Percentiles rank a stretch among this genome's conserved stretches.
phyloP scores from a whole-genome alignment of 2,329 filamentous ascomycete genomes.

The Neopestalotiopsis sp. region DNA sequence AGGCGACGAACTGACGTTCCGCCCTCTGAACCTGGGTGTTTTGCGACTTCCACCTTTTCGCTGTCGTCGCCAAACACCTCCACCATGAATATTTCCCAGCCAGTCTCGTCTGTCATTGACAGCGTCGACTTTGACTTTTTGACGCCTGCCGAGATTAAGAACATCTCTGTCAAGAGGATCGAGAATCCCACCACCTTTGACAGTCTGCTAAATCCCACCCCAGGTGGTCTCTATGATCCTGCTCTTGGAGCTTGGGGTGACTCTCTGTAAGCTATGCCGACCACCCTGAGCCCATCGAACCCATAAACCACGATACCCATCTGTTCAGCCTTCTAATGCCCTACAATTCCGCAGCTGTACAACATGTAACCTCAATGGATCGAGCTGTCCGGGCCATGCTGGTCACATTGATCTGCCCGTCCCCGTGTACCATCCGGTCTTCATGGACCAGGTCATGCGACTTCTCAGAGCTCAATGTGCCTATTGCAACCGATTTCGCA shows the following conservation, averaged over 20 bases:
- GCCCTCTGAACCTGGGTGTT: neutral
- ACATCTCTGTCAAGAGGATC: conserved; percentile 91
- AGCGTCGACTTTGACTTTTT: conserved; percentile 91
- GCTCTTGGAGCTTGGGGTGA: conserved; percentile 91
- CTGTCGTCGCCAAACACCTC: too few relatives aligned
- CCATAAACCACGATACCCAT: neutral
- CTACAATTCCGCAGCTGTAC: conserved; percentile 68
- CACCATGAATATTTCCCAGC: conserved; percentile 76
- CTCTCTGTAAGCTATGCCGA: conserved; percentile 68
- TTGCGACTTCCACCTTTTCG: conserved; percentile 20
- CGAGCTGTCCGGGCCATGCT: conserved; percentile 87
- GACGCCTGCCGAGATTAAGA: conserved; percentile 79
- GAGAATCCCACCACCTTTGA: conserved; percentile 96
- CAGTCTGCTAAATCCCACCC: conserved; percentile 84
- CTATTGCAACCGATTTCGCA: conserved; percentile 87
- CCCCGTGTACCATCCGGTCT: conserved; percentile 91
- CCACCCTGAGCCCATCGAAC: neutral
- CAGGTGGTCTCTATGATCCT: conserved; percentile 90
- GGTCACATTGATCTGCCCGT: conserved; percentile 91
- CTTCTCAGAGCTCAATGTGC: conserved; percentile 86
- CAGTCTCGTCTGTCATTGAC: conserved; percentile 81
- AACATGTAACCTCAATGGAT: conserved; percentile 85
- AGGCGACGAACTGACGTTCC: neutral
- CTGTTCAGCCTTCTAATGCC: neutral
- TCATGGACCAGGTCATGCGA: conserved; percentile 89